Evolutionary conservation across 345 rosid genomes (phyloP).

Genomic region (Melaleuca quinquenervia): DNA sequence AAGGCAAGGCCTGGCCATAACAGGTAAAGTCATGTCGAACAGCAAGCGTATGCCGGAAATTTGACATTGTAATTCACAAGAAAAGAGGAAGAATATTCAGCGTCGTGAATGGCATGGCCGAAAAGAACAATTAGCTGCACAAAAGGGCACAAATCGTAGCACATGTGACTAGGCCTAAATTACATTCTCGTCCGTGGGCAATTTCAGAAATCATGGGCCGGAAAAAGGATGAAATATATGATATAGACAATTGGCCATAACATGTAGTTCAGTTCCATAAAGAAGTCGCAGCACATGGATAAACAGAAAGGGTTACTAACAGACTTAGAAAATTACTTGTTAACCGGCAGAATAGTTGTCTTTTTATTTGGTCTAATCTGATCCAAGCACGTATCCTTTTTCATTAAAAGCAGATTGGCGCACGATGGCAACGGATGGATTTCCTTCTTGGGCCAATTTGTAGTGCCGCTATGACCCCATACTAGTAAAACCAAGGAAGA

Average conservation of each 20-base stretch:
- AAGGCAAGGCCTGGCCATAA: not conserved
- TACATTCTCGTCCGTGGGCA: not conserved
- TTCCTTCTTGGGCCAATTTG: not conserved
- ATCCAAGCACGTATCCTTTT: not conserved
- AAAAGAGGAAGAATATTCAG: not conserved
- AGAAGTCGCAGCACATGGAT: not conserved
- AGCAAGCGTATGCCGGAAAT: not conserved
- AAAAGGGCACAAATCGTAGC: not conserved
- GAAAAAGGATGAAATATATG: not conserved
- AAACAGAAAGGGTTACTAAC: not conserved
- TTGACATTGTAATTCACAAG: not conserved
- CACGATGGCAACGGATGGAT: not conserved
- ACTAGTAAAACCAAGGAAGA: not conserved
- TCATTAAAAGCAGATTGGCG: not conserved
- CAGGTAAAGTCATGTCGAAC: not conserved
- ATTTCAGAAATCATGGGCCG: not conserved
- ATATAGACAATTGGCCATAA: not conserved
- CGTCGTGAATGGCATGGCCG: not conserved
- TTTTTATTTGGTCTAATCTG: not conserved
- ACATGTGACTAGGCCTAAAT: not conserved
- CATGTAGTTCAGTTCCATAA: not conserved
- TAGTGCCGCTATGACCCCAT: not conserved
- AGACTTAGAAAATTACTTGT: not conserved
- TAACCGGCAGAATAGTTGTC: not conserved
- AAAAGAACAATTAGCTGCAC: not conserved